Evolutionary conservation across 208 protist species (phyloP).

Genomic region (Tritrichomonas musculus): DNA sequence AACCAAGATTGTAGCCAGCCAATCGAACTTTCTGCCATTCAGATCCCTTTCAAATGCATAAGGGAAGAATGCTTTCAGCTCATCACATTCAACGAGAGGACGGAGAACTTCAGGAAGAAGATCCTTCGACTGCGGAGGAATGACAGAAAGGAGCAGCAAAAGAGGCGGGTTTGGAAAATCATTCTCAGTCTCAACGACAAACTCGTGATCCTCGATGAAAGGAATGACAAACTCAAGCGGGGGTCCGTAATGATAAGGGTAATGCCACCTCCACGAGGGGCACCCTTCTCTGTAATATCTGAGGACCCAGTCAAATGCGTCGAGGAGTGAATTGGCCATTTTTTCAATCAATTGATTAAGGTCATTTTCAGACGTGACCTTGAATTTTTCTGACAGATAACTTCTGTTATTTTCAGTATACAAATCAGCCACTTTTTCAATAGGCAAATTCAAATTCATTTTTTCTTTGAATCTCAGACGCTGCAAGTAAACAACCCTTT

Average conservation of each 20-base stretch:
- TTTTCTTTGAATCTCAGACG: neutral
- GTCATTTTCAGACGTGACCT: neutral
- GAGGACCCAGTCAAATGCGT: constrained; percentile 94
- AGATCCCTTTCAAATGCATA: neutral
- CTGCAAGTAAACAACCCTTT: neutral
- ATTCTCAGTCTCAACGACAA: neutral
- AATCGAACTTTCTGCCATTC: neutral
- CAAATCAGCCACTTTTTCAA: neutral
- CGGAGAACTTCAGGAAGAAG: neutral
- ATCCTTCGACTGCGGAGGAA: neutral
- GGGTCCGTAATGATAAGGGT: constrained; percentile 96
- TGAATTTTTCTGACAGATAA: neutral
- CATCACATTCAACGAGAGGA: neutral
- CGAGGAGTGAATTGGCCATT: constrained; percentile 64
- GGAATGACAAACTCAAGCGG: constrained; percentile 68
- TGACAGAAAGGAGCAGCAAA: neutral
- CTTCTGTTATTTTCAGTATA: neutral
- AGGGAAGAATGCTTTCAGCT: neutral
- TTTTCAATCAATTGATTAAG: neutral
- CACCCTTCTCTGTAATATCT: constrained; percentile 95
- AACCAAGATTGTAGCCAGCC: neutral
- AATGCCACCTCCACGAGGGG: constrained; percentile 88
- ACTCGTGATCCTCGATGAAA: neutral
- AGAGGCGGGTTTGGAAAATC: neutral
- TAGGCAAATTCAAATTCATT: neutral